Evolutionary conservation across 805 yeast species (phyloP).

Genomic region (Wickerhamomyces subpelliculosus): DNA sequence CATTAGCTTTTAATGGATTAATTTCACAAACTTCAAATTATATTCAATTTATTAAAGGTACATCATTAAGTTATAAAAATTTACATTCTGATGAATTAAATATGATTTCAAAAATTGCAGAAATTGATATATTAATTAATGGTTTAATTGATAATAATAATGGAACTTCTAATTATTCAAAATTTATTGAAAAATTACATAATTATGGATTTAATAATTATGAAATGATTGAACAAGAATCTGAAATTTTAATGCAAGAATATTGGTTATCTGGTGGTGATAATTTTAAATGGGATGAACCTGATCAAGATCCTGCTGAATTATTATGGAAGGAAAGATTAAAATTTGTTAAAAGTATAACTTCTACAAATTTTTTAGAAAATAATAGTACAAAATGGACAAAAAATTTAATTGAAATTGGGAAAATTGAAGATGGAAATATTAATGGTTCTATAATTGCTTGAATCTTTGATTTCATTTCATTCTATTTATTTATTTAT

Average conservation of each 20-base stretch:
- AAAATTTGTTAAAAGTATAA: too few species aligned
- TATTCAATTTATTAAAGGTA: slow-evolving; percentile 58
- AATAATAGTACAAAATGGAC: slow-evolving; percentile 15
- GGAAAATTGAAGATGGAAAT: neutral
- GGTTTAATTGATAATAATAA: too few species aligned
- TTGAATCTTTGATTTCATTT: slow-evolving; percentile 2
- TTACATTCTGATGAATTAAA: slow-evolving; percentile 60
- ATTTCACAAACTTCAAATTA: slow-evolving; percentile 47
- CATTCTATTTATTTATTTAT: neutral
- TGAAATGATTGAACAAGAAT: slow-evolving; percentile 39
- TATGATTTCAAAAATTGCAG: slow-evolving; percentile 58
- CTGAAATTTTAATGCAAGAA: slow-evolving; percentile 65
- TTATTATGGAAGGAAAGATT: slow-evolving; percentile 20
- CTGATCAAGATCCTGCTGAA: slow-evolving; percentile 86
- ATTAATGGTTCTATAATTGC: neutral
- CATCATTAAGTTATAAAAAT: slow-evolving; percentile 57
- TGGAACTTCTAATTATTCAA: too few species aligned
- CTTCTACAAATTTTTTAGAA: too few species aligned
- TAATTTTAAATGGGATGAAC: slow-evolving; percentile 84
- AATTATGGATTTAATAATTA: slow-evolving; percentile 12
- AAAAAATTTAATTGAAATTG: slow-evolving; percentile 10
- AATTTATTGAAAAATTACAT: too few species aligned
- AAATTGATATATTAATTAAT: slow-evolving; percentile 39
- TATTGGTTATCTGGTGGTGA: slow-evolving; percentile 87
- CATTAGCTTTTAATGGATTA: slow-evolving; percentile 41